Evolutionary conservation across 139 green algal species (phyloP).

Genomic region (Coccomyxa sp.): DNA sequence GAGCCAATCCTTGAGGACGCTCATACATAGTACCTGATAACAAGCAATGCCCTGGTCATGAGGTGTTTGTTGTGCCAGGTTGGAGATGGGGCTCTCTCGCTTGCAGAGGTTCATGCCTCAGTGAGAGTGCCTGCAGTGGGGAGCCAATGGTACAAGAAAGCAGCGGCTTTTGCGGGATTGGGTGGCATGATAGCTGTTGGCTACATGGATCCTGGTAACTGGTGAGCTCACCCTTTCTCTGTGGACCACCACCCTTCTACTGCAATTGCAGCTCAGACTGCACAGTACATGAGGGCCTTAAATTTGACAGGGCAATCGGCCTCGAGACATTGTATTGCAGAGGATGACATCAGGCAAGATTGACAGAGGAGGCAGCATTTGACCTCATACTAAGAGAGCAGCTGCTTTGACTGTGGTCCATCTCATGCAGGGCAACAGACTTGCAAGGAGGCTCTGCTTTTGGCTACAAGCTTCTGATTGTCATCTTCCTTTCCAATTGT

Average conservation of each 20-base stretch:
- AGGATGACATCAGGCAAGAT: background rate
- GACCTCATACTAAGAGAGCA: too few relatives aligned
- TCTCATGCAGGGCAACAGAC: constrained; percentile 33
- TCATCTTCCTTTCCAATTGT: constrained; percentile 41
- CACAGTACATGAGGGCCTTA: too few relatives aligned
- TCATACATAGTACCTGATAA: too few relatives aligned
- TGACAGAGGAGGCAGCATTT: too few relatives aligned
- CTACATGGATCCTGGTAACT: constrained; percentile 57
- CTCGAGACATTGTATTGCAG: background rate
- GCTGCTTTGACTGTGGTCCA: background rate
- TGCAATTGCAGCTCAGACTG: too few relatives aligned
- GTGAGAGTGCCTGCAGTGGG: constrained; percentile 24
- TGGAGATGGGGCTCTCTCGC: constrained; percentile 16
- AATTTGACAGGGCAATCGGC: too few relatives aligned
- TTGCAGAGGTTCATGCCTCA: constrained; percentile 39
- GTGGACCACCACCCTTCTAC: too few relatives aligned
- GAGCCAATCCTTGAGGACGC: too few relatives aligned
- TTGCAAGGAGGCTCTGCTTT: constrained; percentile 26
- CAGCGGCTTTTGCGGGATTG: constrained; percentile 44
- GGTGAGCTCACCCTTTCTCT: too few relatives aligned
- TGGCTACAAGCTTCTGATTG: constrained; percentile 55
- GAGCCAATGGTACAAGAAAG: constrained; percentile 17
- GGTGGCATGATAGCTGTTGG: constrained; percentile 56
- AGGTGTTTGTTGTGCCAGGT: too few relatives aligned
- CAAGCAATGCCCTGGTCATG: too few relatives aligned